These are phyloP conservation scores for Fusarium proliferatum DNA, from an alignment of 2,329 filamentous ascomycete species.

Conservation along the genomic window DNA sequence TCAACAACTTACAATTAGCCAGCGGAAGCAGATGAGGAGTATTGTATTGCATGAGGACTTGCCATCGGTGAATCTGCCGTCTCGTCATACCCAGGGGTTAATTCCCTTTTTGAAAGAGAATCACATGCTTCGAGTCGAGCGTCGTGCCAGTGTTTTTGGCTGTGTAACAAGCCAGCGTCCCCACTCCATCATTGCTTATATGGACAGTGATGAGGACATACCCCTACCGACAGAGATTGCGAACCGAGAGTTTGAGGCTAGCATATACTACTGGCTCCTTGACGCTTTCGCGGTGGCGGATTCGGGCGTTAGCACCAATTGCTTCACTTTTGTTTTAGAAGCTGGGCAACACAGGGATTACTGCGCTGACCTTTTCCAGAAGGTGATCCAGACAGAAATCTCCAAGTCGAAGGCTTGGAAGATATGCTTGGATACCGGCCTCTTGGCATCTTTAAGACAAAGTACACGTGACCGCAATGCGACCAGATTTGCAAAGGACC, in stretches of 20 bases:
- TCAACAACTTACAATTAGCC: background rate
- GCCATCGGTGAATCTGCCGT: background rate
- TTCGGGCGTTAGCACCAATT: background rate
- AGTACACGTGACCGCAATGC: fast-evolving
- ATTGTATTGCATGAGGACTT: slow-evolving; percentile 7
- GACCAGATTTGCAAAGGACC: background rate
- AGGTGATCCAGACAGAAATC: background rate
- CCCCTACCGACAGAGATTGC: too few species aligned
- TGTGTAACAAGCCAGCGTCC: fast-evolving
- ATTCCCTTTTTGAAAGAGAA: slow-evolving; percentile 18
- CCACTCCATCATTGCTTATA: fast-evolving
- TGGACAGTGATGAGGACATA: background rate
- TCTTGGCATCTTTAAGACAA: background rate
- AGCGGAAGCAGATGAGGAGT: background rate
- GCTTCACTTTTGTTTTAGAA: slow-evolving; percentile 4
- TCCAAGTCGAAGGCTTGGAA: background rate
- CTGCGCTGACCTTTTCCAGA: background rate
- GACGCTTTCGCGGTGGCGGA: background rate
- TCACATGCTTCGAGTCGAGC: slow-evolving; percentile 5
- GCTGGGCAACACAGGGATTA: background rate
- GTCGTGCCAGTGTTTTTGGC: background rate
- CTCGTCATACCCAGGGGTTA: background rate
- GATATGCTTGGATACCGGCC: background rate
- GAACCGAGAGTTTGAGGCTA: fast-evolving
- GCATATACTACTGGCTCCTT: background rate